Evolutionary conservation across 192 early-diverging fungal genomes (phyloP).

Genomic region (Backusella australiensis): DNA sequence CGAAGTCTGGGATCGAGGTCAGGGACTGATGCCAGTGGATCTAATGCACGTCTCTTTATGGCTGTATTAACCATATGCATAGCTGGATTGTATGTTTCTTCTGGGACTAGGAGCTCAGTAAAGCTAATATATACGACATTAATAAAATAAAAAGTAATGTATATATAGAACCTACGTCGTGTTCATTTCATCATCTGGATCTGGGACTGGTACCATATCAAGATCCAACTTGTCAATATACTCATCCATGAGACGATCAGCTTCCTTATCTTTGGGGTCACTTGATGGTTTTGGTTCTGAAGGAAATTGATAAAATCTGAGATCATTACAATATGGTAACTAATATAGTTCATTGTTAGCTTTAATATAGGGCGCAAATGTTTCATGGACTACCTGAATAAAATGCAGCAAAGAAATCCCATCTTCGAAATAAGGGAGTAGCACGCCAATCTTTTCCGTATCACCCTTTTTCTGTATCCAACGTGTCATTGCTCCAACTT

Average conservation of each 20-base stretch:
- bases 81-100: neutral
- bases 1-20: neutral
- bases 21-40: neutral
- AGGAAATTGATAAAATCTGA: neutral
- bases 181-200: neutral
- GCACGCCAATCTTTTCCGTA: neutral
- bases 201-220: neutral
- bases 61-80: neutral
- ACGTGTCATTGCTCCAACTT: neutral
- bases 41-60: neutral
- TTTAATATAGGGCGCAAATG: neutral
- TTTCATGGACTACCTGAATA: neutral
- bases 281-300: neutral
- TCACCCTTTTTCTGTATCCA: neutral
- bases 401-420: neutral
- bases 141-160: neutral
- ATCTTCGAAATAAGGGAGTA: neutral
- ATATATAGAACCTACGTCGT: neutral
- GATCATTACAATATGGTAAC: neutral
- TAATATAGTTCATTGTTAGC: neutral
- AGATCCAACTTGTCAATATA: neutral
- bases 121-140: neutral
- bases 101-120: neutral
- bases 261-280: neutral
- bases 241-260: neutral